Conservation (phyloP, 805 yeast genomes). For the Candida yuanshanica region DNA sequence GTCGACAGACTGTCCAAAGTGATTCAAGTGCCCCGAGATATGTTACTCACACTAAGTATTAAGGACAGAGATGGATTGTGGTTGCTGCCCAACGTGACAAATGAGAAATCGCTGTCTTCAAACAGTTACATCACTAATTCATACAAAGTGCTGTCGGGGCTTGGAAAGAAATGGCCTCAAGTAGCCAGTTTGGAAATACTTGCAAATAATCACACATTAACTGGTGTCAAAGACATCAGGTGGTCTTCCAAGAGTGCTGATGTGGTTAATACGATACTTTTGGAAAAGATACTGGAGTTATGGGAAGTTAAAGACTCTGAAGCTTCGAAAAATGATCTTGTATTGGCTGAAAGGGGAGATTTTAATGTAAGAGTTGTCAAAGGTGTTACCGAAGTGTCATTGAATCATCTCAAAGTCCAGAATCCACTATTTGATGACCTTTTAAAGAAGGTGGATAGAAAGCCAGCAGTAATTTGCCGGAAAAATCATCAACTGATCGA, state of each 20-base stretch:
- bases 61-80: slow-evolving; percentile 4
- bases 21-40: slow-evolving; percentile 12
- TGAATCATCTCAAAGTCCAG: neutral
- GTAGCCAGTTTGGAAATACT: slow-evolving; percentile 14
- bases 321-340: neutral
- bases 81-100: slow-evolving; percentile 11
- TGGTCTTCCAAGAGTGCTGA: slow-evolving; percentile 8
- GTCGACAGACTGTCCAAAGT: slow-evolving; percentile 31
- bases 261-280: slow-evolving; percentile 10
- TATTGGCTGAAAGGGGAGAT: neutral
- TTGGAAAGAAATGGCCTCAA: slow-evolving; percentile 4
- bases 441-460: neutral
- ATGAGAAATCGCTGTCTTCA: slow-evolving; percentile 3
- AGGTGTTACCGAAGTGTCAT: neutral
- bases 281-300: slow-evolving; percentile 5
- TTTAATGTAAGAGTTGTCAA: neutral
- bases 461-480: neutral
- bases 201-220: slow-evolving; percentile 8
- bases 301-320: neutral
- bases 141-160: neutral
- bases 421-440: neutral
- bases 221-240: slow-evolving; percentile 5
- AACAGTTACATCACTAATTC: slow-evolving; percentile 13
- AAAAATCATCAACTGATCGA: neutral
- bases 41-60: slow-evolving; percentile 6